A percentile compares a stretch with the other conserved stretches of the same genome.
These are phyloP conservation scores for Blechomonas ayalai DNA, from an alignment of 208 protist genomes.

Conservation along the genomic window DNA sequence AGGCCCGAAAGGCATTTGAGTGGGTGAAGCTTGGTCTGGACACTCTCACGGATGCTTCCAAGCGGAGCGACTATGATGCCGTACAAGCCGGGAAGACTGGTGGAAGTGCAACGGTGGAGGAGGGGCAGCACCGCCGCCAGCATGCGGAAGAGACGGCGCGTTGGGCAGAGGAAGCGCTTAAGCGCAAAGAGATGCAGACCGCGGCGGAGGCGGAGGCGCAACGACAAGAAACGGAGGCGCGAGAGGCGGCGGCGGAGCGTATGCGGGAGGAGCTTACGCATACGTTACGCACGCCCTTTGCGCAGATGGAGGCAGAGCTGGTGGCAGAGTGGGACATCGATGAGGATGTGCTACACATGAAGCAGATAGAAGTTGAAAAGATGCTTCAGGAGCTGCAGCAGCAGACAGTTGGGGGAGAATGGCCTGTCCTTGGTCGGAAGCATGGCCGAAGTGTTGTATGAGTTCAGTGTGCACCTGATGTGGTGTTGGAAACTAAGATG, in stretches of 20 bases:
- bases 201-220: conserved; percentile 16
- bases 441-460: too few species aligned
- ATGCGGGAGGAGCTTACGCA: conserved; percentile 57
- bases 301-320: conserved; percentile 53
- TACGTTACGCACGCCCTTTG: conserved; percentile 47
- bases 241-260: conserved; percentile 27
- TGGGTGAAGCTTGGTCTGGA: conserved; percentile 48
- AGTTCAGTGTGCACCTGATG: too few species aligned
- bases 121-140: conserved; percentile 17
- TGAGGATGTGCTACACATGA: conserved; percentile 55
- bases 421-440: too few species aligned
- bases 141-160: conserved; percentile 42
- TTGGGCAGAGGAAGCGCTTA: conserved; percentile 42
- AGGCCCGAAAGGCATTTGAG: conserved; percentile 58
- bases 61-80: conserved; percentile 33
- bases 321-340: conserved; percentile 74
- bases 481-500: too few species aligned
- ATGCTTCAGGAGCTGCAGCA: conserved; percentile 35
- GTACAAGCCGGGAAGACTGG: not conserved
- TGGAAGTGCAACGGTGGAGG: not conserved
- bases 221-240: conserved; percentile 20
- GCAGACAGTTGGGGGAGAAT: not conserved
- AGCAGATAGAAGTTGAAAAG: conserved; percentile 34
- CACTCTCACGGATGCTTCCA: conserved; percentile 38
- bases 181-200: conserved; percentile 32